Conservation (phyloP, 2,329 filamentous ascomycete species). For the Monosporascus sp. region DNA sequence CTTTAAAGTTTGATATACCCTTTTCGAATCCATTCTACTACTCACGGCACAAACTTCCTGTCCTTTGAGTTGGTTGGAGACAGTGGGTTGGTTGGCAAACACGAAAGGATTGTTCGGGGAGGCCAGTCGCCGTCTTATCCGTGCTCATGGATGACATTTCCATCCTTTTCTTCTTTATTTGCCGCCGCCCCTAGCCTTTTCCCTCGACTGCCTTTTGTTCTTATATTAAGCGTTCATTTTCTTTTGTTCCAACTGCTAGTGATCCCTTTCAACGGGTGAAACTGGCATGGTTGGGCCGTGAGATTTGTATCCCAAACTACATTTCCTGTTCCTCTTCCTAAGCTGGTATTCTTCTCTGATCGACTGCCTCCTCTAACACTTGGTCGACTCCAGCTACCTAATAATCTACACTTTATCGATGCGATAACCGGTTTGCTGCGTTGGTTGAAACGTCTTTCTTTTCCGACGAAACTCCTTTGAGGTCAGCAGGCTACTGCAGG, state of each 20-base stretch:
- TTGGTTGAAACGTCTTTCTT: slow-evolving; percentile 18
- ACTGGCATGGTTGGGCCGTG: not conserved
- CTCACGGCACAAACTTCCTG: no score
- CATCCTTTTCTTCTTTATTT: not conserved
- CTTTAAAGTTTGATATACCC: no score
- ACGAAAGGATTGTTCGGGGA: no score
- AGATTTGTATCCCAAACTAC: not conserved
- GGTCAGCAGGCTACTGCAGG: slow-evolving; percentile 81
- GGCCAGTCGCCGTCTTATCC: not conserved
- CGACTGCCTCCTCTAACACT: not conserved
- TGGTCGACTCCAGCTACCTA: slow-evolving; percentile 16
- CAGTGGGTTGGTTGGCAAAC: no score
- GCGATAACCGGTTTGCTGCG: slow-evolving; percentile 20
- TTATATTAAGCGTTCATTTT: not conserved
- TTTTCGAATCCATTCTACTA: no score
- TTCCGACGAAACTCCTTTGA: slow-evolving; percentile 57
- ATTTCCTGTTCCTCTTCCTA: not conserved
- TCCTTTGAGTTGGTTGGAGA: no score
- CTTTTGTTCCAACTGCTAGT: not conserved
- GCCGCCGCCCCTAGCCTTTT: not conserved
- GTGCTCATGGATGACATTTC: not conserved
- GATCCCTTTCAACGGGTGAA: not conserved
- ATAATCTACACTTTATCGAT: slow-evolving; percentile 18
- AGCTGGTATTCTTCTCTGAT: not conserved
- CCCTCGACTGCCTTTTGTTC: not conserved